phyloP scores from a whole-genome alignment of 805 yeast genomes.

The Diddensiella caesifluorescens region DNA sequence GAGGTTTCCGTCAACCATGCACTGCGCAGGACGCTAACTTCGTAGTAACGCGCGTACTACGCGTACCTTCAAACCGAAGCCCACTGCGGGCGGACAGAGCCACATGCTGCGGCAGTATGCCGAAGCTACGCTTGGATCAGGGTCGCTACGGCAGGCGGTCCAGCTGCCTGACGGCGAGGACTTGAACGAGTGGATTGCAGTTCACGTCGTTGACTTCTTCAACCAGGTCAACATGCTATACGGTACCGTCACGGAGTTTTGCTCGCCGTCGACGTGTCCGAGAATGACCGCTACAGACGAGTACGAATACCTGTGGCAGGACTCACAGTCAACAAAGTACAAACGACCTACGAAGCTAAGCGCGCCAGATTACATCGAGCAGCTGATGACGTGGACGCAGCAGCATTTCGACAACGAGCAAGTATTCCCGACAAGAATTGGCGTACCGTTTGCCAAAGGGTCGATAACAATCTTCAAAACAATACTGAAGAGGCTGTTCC shows the following conservation, averaged over 20 bases:
- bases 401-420: conserved; percentile 85
- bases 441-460: conserved; percentile 86
- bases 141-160: conserved; percentile 86
- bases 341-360: conserved; percentile 79
- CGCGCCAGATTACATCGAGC: conserved; percentile 94
- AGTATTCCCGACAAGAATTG: conserved; percentile 82
- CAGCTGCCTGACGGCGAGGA: conserved; percentile 91
- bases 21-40: background rate
- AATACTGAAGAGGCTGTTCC: conserved; percentile 81
- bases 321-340: conserved; percentile 42
- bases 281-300: conserved; percentile 97
- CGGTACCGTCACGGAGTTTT: conserved; percentile 92
- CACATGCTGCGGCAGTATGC: conserved; percentile 68
- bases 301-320: conserved; percentile 97
- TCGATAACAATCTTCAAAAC: conserved; percentile 76
- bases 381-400: conserved; percentile 93
- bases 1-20: background rate
- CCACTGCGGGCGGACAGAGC: conserved; percentile 30
- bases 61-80: conserved; percentile 33
- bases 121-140: conserved; percentile 91
- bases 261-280: conserved; percentile 93
- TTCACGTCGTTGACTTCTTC: conserved; percentile 94
- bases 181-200: conserved; percentile 90
- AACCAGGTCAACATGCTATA: conserved; percentile 95
- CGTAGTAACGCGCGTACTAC: conserved; percentile 28